Conservation (phyloP, 2,329 filamentous ascomycete species). For the Xylariaceae sp. region DNA sequence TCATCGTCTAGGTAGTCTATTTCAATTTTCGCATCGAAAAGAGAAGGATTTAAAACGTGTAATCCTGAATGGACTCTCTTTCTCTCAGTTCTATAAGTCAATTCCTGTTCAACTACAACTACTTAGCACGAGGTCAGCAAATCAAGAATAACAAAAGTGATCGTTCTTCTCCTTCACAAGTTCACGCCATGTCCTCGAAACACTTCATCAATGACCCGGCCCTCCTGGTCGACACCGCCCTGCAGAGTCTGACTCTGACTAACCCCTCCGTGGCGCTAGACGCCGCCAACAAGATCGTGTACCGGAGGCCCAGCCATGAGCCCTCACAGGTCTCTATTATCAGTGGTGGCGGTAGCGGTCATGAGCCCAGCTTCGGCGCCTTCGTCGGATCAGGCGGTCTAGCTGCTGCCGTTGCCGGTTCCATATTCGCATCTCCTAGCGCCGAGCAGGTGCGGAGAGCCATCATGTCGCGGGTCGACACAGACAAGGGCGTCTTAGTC, state of each 20-base stretch:
- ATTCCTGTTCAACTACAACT: background rate
- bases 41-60: no score
- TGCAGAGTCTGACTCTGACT: slow-evolving; percentile 71
- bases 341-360: slow-evolving; percentile 82
- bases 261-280: slow-evolving; percentile 83
- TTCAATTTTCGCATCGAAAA: no score
- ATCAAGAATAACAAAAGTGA: background rate
- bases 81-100: no score
- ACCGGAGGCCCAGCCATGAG: slow-evolving; percentile 53
- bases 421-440: slow-evolving; percentile 77
- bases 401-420: slow-evolving; percentile 76
- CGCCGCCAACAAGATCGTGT: slow-evolving; percentile 74
- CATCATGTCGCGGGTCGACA: slow-evolving; percentile 67
- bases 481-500: slow-evolving; percentile 71
- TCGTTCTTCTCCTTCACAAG: background rate
- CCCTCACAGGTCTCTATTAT: slow-evolving; percentile 69
- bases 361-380: slow-evolving; percentile 81
- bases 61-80: no score
- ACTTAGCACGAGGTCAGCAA: background rate
- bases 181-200: slow-evolving; percentile 52
- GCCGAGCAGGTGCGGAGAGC: slow-evolving; percentile 77
- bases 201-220: slow-evolving; percentile 87
- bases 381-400: slow-evolving; percentile 81
- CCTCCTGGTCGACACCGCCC: slow-evolving; percentile 69
- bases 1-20: no score